These are phyloP conservation scores for Candida maesae DNA, from an alignment of 805 yeast species.

Conservation along the genomic window DNA sequence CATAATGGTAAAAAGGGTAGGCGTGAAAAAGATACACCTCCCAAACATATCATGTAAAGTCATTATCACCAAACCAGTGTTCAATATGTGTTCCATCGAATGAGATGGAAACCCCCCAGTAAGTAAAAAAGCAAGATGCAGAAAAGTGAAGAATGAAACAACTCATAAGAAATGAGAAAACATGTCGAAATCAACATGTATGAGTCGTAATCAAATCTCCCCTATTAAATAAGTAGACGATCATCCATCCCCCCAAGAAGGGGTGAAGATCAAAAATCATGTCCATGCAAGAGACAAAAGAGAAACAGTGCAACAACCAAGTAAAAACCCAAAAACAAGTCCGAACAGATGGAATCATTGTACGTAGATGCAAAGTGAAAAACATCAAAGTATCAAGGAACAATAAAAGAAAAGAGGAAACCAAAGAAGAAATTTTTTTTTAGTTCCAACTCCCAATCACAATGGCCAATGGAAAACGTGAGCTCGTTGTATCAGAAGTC, in stretches of 20 bases:
- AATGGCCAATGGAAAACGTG: too few relatives aligned
- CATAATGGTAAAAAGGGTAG: slow-evolving; percentile 8
- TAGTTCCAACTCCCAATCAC: too few relatives aligned
- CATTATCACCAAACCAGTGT: slow-evolving; percentile 6
- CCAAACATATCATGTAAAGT: slow-evolving; percentile 3
- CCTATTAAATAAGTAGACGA: too few relatives aligned
- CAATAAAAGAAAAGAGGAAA: neutral
- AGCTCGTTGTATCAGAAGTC: slow-evolving; percentile 7
- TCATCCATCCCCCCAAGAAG: too few relatives aligned
- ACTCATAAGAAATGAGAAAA: neutral
- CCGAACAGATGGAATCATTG: neutral
- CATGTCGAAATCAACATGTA: neutral
- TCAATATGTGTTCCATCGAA: slow-evolving; percentile 4
- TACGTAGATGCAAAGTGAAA: neutral
- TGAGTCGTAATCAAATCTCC: too few relatives aligned
- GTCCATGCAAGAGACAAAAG: too few relatives aligned
- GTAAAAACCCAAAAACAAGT: neutral
- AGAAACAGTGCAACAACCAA: too few relatives aligned
- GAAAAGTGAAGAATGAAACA: neutral
- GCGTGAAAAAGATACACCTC: slow-evolving; percentile 5
- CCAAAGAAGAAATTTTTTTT: neutral
- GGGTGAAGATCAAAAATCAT: too few relatives aligned
- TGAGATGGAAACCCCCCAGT: slow-evolving; percentile 4
- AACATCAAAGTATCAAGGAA: neutral
- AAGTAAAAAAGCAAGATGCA: neutral